Evolutionary conservation across 305 asterid species (phyloP).

Genomic region (Fraxinus sp.): DNA sequence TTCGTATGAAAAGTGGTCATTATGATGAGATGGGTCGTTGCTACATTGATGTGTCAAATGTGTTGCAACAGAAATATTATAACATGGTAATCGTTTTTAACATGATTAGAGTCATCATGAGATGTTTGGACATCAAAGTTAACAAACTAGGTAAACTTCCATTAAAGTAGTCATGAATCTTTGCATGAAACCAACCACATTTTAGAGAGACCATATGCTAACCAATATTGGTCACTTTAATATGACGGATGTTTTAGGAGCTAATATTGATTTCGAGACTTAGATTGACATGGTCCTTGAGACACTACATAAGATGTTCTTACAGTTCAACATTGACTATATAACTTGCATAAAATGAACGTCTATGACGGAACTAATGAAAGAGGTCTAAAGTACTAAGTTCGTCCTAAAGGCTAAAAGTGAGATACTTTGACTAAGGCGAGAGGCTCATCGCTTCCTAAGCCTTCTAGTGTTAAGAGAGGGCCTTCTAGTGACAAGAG

Average conservation of each 20-base stretch:
- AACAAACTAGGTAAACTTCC: neutral
- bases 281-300: neutral
- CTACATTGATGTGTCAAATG: neutral
- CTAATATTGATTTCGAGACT: neutral
- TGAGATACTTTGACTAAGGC: neutral
- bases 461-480: neutral
- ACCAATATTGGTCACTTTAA: neutral
- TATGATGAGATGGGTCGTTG: neutral
- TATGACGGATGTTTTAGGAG: neutral
- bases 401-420: neutral
- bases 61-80: neutral
- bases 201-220: neutral
- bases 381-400: neutral
- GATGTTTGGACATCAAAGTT: neutral
- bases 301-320: neutral
- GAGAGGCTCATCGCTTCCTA: neutral
- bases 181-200: neutral
- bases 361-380: neutral
- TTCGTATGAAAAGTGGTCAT: neutral
- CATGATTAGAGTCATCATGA: neutral
- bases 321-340: neutral
- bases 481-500: neutral
- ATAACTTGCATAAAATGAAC: neutral
- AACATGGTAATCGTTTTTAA: neutral
- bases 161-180: neutral